Percentiles rank a stretch among this genome's conserved stretches.
phyloP scores from a whole-genome alignment of 768 basidiomycete genomes.

The Leccinum broughii region DNA sequence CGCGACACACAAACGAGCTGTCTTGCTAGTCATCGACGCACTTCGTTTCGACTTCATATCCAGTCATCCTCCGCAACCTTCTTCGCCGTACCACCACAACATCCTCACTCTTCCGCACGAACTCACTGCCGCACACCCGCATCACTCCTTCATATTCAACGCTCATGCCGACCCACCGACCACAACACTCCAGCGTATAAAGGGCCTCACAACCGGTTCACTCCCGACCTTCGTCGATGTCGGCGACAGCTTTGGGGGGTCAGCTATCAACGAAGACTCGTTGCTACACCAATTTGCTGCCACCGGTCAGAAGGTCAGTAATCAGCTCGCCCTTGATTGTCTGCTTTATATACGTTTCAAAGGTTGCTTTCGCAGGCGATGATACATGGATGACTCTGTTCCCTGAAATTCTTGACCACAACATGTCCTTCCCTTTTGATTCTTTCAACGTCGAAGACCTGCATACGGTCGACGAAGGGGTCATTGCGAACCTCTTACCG shows the following conservation, averaged over 20 bases:
- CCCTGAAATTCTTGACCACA: slow-evolving; percentile 66
- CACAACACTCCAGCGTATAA: slow-evolving; percentile 90
- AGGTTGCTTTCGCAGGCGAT: slow-evolving; percentile 92
- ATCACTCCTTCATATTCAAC: slow-evolving; percentile 83
- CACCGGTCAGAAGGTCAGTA: slow-evolving; percentile 58
- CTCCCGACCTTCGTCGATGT: slow-evolving; percentile 94
- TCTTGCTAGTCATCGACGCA: slow-evolving; percentile 88
- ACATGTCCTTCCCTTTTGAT: slow-evolving; percentile 84
- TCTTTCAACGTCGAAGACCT: slow-evolving; percentile 99
- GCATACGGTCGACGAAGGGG: slow-evolving; percentile 92
- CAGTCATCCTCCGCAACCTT: slow-evolving; percentile 54
- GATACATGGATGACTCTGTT: slow-evolving; percentile 96
- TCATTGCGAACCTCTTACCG: slow-evolving; percentile 80
- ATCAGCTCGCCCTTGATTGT: not conserved
- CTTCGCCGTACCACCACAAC: slow-evolving; percentile 76
- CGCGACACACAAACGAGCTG: slow-evolving; percentile 75
- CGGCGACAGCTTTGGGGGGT: slow-evolving; percentile 90
- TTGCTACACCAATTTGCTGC: slow-evolving; percentile 69
- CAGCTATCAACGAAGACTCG: slow-evolving; percentile 86
- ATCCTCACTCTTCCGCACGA: slow-evolving; percentile 77
- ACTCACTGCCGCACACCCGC: slow-evolving; percentile 62
- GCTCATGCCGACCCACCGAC: slow-evolving; percentile 94
- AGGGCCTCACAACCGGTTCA: slow-evolving; percentile 92
- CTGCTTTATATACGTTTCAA: slow-evolving; percentile 21
- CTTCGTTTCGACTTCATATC: slow-evolving; percentile 93